phyloP scores from a whole-genome alignment of 192 early-diverging fungal genomes.

The Backusella westeae region DNA sequence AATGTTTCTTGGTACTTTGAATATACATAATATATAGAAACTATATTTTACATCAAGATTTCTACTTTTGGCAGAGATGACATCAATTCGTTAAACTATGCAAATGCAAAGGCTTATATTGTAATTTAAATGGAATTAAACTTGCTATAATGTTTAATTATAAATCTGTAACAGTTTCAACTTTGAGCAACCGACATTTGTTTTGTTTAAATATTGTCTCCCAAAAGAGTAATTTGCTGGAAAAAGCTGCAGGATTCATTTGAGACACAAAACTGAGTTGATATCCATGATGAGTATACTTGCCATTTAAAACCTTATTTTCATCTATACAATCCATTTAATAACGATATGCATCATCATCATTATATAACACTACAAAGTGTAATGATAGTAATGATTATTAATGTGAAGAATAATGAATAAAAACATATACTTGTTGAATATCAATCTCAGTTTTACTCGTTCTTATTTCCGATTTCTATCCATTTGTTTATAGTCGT shows the following conservation, averaged over 20 bases:
- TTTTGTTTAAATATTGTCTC: background rate
- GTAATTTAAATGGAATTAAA: background rate
- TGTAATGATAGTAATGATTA: background rate
- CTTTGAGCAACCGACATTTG: background rate
- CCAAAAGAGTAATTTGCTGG: background rate
- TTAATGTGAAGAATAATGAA: background rate
- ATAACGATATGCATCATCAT: background rate
- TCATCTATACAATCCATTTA: background rate
- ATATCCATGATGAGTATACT: background rate
- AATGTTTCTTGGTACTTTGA: too few relatives aligned
- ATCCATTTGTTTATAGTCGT: background rate
- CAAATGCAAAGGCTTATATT: too few relatives aligned
- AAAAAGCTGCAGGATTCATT: background rate
- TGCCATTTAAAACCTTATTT: background rate
- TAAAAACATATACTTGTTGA: background rate
- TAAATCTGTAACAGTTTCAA: background rate
- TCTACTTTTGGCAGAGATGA: background rate
- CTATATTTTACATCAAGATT: background rate
- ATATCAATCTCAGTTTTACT: background rate
- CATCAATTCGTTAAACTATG: background rate
- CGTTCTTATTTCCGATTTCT: background rate
- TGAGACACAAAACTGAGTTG: background rate
- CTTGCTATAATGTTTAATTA: background rate
- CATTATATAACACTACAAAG: background rate
- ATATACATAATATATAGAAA: too few relatives aligned